Evolutionary conservation across 345 rosid genomes (phyloP).

Genomic region (Eucalyptus cloeziana): DNA sequence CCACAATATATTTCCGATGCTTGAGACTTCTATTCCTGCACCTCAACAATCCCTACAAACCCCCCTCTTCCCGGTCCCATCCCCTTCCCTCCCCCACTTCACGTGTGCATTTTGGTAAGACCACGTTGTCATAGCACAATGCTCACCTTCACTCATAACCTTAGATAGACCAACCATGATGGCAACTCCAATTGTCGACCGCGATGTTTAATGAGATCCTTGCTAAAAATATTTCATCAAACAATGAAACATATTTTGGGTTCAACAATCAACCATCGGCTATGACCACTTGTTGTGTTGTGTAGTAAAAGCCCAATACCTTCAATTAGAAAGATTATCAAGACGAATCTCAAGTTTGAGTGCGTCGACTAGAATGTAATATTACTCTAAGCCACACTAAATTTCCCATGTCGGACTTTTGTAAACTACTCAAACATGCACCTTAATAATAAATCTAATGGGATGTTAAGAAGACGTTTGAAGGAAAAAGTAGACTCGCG

Average conservation of each 20-base stretch:
- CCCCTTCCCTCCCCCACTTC: no score
- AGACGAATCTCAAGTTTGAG: not conserved
- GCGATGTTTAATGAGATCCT: not conserved
- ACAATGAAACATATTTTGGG: not conserved
- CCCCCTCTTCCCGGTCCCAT: no score
- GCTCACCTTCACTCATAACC: not conserved
- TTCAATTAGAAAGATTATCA: no score
- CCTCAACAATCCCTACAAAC: no score
- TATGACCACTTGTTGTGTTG: not conserved
- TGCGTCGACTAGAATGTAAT: not conserved
- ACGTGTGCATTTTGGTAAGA: no score
- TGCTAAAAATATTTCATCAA: not conserved
- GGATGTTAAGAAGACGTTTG: not conserved
- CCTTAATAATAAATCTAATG: not conserved
- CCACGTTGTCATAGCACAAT: not conserved
- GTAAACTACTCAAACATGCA: not conserved
- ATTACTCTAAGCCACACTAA: not conserved
- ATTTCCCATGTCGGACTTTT: not conserved
- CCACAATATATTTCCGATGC: no score
- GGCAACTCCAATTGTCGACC: not conserved
- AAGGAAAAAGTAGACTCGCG: not conserved
- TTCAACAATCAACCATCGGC: not conserved
- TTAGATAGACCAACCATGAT: not conserved
- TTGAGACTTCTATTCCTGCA: no score
- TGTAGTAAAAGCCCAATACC: accelerated